A percentile compares a stretch with the other conserved stretches of the same genome.
Evolutionary conservation across 495 filamentous ascomycete genomes (phyloP).

Genomic region (Tuber calosporum): DNA sequence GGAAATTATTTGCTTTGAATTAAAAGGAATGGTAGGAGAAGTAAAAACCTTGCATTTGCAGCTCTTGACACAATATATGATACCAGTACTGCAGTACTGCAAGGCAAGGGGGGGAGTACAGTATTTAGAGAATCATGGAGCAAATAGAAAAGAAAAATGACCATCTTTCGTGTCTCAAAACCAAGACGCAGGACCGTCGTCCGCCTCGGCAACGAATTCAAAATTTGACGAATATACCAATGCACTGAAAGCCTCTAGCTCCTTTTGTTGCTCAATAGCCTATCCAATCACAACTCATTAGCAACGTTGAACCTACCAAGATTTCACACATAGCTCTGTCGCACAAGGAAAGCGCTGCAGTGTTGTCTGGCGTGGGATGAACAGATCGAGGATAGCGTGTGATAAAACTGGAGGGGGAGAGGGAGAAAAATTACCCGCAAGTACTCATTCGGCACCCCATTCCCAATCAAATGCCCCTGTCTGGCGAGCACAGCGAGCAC

Average conservation of each 20-base stretch:
- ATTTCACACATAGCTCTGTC: constrained; percentile 23
- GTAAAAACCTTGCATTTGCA: neutral
- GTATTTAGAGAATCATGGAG: constrained; percentile 2
- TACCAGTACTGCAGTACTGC: neutral
- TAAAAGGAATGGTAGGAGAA: neutral
- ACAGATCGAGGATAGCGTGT: neutral
- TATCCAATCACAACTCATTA: constrained; percentile 28
- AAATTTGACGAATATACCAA: constrained; percentile 89
- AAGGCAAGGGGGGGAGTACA: neutral
- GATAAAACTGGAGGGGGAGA: constrained; percentile 6
- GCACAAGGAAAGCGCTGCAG: constrained; percentile 2
- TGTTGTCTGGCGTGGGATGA: neutral
- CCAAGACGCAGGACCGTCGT: constrained; percentile 26
- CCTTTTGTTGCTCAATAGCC: constrained; percentile 67
- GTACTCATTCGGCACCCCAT: constrained; percentile 81
- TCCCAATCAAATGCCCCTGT: constrained; percentile 84
- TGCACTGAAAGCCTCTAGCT: constrained; percentile 89
- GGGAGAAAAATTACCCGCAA: constrained; percentile 48
- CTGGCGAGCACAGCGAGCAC: constrained; percentile 76
- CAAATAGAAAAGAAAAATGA: neutral
- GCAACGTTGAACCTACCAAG: constrained; percentile 23
- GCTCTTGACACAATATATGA: neutral
- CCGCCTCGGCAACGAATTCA: constrained; percentile 35
- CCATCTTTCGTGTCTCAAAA: constrained; percentile 8
- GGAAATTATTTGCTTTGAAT: constrained; percentile 4